Evolutionary conservation across 805 yeast genomes (phyloP), one percentile per base, ranked within the genome.

Genomic region (Jamesozyma hellenica): DNA sequence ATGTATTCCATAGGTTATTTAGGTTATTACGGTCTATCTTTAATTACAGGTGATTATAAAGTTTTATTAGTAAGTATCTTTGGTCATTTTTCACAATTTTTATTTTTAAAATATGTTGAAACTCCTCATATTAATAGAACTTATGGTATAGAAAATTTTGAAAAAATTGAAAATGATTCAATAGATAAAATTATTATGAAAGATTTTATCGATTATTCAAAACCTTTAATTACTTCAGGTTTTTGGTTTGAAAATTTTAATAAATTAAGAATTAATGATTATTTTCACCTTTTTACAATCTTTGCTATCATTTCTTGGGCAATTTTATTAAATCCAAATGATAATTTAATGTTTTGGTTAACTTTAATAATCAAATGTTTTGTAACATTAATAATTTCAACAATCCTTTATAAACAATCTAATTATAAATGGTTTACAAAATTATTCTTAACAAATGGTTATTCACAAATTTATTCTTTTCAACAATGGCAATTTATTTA

Each of bases 1-100:
- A 84, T 84, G 95, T 84, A 84, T 58, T 82, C 94, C 1, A 80
- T 85, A 41, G 95, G 95, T 7, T 84, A 84, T 54, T 74, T 84
- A 40, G 95, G 94, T 1, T 84, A 82, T 62, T 84, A 84, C 53
- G 95, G 94, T 0, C 74, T 82, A 52, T 86, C 90, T 1, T 65
- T 84, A 46, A 78, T 84, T 50, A 70, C 88, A 4, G 79, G 82
- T 46, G 78, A 85, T 18, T 82, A 82, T 51, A 70, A 79, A 8
- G 78, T 84, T 5, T 67, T 84, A 45, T 60, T 72, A 13, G 79
- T 81, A 25, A 82, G 94, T 1, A 63, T 83, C 13, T 60, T 75
- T 42, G 95, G 92, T 10, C 95, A 84, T 59, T 71, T 80, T 39
- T 65, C 74, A 40, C 95, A 84, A 57, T 83, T 84, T 70, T 67